phyloP scores from a whole-genome alignment of 139 green algal species.

The Pleodorina starrii region DNA sequence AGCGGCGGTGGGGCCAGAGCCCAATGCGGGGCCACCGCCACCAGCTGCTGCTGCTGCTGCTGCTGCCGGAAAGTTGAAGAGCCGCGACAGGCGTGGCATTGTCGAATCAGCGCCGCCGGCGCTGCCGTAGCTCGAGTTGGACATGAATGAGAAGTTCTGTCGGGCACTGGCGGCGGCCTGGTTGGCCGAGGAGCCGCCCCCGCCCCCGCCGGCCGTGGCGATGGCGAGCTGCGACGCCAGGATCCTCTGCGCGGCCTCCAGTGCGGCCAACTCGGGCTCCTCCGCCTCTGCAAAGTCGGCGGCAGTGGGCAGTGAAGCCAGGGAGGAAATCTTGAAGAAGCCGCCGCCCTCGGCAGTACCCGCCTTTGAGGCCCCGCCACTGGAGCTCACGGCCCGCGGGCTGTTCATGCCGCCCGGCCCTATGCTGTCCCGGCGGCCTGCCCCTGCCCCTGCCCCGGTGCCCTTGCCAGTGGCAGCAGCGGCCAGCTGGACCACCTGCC shows the following conservation, averaged over 20 bases:
- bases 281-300: slow-evolving; percentile 4
- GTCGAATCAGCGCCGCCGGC: neutral
- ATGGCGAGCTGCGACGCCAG: neutral
- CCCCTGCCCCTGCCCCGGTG: too few species aligned
- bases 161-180: too few species aligned
- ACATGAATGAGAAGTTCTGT: neutral
- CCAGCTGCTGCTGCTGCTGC: neutral
- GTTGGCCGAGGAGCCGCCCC: too few species aligned
- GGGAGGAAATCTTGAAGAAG: neutral
- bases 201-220: neutral
- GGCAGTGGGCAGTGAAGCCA: slow-evolving; percentile 5
- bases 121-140: neutral
- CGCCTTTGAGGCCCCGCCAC: neutral
- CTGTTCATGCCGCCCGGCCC: neutral
- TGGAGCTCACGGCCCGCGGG: neutral
- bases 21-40: neutral
- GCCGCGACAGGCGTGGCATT: neutral
- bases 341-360: neutral
- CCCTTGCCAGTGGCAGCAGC: neutral
- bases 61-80: neutral
- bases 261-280: slow-evolving; percentile 38
- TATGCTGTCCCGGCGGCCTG: neutral
- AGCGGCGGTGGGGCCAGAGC: neutral
- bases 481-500: neutral
- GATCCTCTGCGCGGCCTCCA: slow-evolving; percentile 13